Evolutionary conservation across 2,329 filamentous ascomycete genomes (phyloP), one percentile per base, ranked within the genome.

Genomic region (Hymenotorrendiella dingleyae): DNA sequence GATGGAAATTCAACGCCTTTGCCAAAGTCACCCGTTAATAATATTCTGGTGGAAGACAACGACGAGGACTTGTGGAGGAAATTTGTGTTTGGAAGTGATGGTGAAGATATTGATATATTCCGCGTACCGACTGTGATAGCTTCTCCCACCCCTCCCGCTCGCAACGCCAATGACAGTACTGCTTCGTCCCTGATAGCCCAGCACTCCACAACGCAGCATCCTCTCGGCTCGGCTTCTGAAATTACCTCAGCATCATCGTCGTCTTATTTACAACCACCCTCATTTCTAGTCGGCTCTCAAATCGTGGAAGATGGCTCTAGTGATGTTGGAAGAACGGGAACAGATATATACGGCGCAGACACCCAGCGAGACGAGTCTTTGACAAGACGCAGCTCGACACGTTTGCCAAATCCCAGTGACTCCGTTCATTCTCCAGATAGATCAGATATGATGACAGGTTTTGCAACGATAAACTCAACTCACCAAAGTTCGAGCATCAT

Each of bases 21-120:
- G n/a, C n/a, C n/a, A n/a, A n/a, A n/a, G n/a, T n/a, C n/a, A n/a
- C n/a, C n/a, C n/a, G n/a, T n/a, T n/a, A n/a, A n/a, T n/a, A n/a
- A n/a, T n/a, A n/a, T n/a, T 7, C 9, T 30, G 4, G 38, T 40
- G 24, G 45, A 26, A 12, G 36, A 46, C 33, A 46, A 50, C 20
- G 20, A 44, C 9, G 48, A 54, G 38, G 49, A 55, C 10, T 22
- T 50, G 20, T 61, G 57, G 58, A 59, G 45, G 36, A 54, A 51
- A 26, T 57, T 59, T 38, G 54, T 59, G 17, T 57, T 59, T 42
- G 52, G 50, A 34, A 54, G 49, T 33, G 43, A 45, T 16, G 39
- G 43, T 32, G 47, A 53, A 26, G 43, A 43, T 4, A 9, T 35
- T 16, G 42, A 48, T 21, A 21, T 23, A 8, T 28, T 41, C 11